A percentile compares a stretch with the other conserved stretches of the same genome.
Conservation (phyloP, 306 rosid genomes). For the Medicago truncatula region MtrunA17r5.0-ANR NC_053043.1:13584001-13584500, state of each 20-base stretch:
- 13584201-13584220: conserved; percentile 21
- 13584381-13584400: background rate
- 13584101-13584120: conserved; percentile 3
- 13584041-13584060: background rate
- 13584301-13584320: background rate
- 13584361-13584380: no score
- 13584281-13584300: background rate
- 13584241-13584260: conserved; percentile 24
- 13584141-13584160: conserved; percentile 8
- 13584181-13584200: background rate
- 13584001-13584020: conserved; percentile 8
- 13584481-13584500: background rate
- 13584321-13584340: no score
- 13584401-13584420: background rate
- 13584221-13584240: conserved; percentile 7
- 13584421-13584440: background rate
- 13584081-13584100: background rate
- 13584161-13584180: background rate
- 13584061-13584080: background rate
- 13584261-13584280: conserved; percentile 11
- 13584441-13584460: background rate
- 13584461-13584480: background rate
- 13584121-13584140: background rate
- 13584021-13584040: background rate
- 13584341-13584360: no score